Base-by-base conservation (phyloP, 768 basidiomycete species). In the Pisolithus sp. region DNA sequence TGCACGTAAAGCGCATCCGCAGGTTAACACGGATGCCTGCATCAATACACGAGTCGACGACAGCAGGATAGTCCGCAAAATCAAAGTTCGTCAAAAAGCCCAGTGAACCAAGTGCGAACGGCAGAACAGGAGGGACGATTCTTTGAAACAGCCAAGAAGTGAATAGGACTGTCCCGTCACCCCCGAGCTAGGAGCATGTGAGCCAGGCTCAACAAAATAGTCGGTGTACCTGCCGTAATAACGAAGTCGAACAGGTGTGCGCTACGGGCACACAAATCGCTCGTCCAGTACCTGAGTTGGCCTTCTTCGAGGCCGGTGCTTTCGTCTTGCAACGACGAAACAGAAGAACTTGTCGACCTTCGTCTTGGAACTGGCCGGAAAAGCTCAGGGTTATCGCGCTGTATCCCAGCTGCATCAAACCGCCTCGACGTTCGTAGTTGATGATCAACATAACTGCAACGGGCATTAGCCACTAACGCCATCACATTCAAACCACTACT, bases 101-200 rank as follows among this genome's bases (percentile, higher is more conserved):
- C 23, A 99, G 81, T 5, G 95, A 97, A 41, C 96, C 96, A 24
- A 99, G 79, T 2, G 96, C 94, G 67, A 99, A 99, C 1, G 96
- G 85, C 13, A 99, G 85, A 36, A 98, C 93, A 12, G 96, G 96
- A n/a, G 96, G 96, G 15, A 98, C 96, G 62, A 99, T 92, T 49
- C 85, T 84, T 67, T 99, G 96, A 75, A 99, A 99, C 30, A 99
- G 76, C 96, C 96, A 98, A 3, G 96, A 98, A 5, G 96, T 96
- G 73, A 97, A 99, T 15, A 99, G 80, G 2, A 98, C 94, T 0
- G 96, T 99, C 13, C 96, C 96, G 65, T 99, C 96, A 9, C 96
- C 96, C 44, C 96, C 96, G 55, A 98, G 85, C 94, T 97, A 62
- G 28, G 40, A 36, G 50, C 24, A 23, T 38, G 31, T 62, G 30